Percentiles rank a stretch among this genome's conserved stretches.
These are phyloP conservation scores for Collybia mongolica DNA, from an alignment of 768 basidiomycete genomes.

Conservation along the genomic window DNA sequence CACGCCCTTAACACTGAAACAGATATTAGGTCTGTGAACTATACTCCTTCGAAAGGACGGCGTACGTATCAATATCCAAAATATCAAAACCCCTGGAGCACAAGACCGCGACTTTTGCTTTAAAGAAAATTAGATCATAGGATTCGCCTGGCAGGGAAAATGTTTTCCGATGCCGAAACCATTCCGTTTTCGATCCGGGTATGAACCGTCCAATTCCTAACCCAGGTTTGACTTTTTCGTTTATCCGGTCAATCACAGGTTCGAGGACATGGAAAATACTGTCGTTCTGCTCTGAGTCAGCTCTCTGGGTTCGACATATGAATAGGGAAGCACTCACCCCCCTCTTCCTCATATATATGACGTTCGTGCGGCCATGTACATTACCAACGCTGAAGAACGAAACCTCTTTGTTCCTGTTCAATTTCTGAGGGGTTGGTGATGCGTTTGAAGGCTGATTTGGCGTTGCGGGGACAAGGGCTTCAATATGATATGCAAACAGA, in stretches of 20 bases:
- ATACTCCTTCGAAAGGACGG: conserved; percentile 18
- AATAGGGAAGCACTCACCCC: conserved; percentile 47
- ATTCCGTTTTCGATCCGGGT: conserved; percentile 74
- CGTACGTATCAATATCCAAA: conserved; percentile 92
- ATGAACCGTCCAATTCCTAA: conserved; percentile 62
- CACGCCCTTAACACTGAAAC: conserved; percentile 62
- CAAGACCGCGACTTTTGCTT: conserved; percentile 87
- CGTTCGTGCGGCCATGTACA: conserved; percentile 80
- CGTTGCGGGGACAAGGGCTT: conserved; percentile 90
- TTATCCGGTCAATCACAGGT: conserved; percentile 85
- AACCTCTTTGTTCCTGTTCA: conserved; percentile 87
- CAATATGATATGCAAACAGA: conserved; percentile 92
- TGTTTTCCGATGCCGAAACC: conserved; percentile 91
- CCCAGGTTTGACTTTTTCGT: conserved; percentile 66
- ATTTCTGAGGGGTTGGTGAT: conserved; percentile 82
- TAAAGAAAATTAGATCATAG: conserved; percentile 85
- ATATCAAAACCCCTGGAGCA: conserved; percentile 96
- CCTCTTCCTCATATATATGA: conserved; percentile 97
- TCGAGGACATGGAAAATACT: conserved; percentile 94
- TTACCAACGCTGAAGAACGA: conserved; percentile 95
- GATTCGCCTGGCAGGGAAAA: conserved; percentile 88
- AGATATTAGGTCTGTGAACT: not conserved
- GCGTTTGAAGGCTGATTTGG: conserved; percentile 58
- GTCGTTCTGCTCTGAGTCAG: conserved; percentile 48
- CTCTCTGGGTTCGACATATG: conserved; percentile 27